These are phyloP conservation scores for Spirogloea muscicola DNA, from an alignment of 139 green algal genomes.

Conservation along the genomic window DNA sequence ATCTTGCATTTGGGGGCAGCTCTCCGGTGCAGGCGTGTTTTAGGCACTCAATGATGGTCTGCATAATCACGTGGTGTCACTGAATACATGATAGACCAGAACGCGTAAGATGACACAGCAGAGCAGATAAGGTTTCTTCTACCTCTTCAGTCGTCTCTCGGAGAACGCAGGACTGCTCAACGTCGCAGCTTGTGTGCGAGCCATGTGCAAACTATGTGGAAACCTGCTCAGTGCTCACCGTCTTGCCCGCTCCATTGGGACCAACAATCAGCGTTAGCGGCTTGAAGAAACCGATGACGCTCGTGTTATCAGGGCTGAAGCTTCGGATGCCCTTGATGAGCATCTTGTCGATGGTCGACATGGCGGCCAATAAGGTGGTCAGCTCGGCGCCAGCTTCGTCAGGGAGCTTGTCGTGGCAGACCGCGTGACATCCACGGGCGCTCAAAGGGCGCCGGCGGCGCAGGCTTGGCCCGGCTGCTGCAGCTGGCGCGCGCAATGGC, in stretches of 20 bases:
- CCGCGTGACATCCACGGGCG: too few species aligned
- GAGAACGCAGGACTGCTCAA: not conserved
- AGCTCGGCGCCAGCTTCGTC: too few species aligned
- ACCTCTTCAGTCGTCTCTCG: not conserved
- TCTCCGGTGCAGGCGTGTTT: not conserved
- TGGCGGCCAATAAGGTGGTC: too few species aligned
- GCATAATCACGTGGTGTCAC: not conserved
- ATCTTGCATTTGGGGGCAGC: not conserved
- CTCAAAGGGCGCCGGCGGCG: too few species aligned
- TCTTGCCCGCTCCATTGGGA: constrained; percentile 94
- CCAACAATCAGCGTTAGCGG: constrained; percentile 96
- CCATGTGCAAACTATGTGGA: not conserved
- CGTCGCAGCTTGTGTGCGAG: not conserved
- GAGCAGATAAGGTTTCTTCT: too few species aligned
- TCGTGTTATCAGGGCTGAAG: constrained; percentile 85
- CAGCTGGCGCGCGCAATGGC: too few species aligned
- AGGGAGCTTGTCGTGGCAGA: too few species aligned
- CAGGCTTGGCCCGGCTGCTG: too few species aligned
- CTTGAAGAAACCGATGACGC: constrained; percentile 87
- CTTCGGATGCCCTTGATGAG: constrained; percentile 91
- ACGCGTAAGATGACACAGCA: not conserved
- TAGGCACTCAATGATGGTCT: not conserved
- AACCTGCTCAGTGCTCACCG: constrained; percentile 56
- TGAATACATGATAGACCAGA: not conserved
- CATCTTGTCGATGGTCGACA: constrained; percentile 46